Evolutionary conservation across 169 alveolate genomes (phyloP).

Genomic region (Plasmodium coatneyi): DNA sequence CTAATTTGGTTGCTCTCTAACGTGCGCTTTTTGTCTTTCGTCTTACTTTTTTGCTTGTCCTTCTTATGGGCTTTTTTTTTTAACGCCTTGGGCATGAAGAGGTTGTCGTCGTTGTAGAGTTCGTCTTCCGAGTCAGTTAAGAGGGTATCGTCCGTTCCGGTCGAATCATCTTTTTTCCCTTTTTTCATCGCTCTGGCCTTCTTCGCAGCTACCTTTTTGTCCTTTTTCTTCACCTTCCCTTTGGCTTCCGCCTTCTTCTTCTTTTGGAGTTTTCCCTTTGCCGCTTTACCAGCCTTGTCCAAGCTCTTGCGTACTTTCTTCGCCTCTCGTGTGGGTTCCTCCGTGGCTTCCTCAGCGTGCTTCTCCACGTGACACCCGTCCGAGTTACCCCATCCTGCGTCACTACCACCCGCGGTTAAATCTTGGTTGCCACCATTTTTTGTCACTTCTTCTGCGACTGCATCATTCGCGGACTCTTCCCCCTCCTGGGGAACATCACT

Average conservation of each 20-base stretch:
- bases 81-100: slow-evolving; percentile 46
- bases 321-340: neutral
- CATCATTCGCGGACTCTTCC: neutral
- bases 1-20: neutral
- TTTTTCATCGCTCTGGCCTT: neutral
- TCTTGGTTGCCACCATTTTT: neutral
- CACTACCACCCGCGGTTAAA: neutral
- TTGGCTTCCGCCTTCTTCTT: neutral
- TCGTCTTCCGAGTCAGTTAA: slow-evolving; percentile 28
- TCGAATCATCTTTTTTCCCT: neutral
- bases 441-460: neutral
- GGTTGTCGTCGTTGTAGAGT: slow-evolving; percentile 47
- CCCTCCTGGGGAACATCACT: neutral
- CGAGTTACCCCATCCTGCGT: neutral
- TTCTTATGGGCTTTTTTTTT: slow-evolving; percentile 6
- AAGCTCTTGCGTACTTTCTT: neutral
- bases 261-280: neutral
- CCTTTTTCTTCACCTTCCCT: neutral
- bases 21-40: neutral
- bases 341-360: neutral
- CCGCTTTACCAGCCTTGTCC: neutral
- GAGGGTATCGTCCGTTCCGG: neutral
- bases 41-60: neutral
- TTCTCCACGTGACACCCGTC: neutral
- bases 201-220: neutral